These are phyloP conservation scores for Ophiocordyceps sinensis DNA, from an alignment of 2,329 filamentous ascomycete species.

Conservation along the genomic window DNA sequence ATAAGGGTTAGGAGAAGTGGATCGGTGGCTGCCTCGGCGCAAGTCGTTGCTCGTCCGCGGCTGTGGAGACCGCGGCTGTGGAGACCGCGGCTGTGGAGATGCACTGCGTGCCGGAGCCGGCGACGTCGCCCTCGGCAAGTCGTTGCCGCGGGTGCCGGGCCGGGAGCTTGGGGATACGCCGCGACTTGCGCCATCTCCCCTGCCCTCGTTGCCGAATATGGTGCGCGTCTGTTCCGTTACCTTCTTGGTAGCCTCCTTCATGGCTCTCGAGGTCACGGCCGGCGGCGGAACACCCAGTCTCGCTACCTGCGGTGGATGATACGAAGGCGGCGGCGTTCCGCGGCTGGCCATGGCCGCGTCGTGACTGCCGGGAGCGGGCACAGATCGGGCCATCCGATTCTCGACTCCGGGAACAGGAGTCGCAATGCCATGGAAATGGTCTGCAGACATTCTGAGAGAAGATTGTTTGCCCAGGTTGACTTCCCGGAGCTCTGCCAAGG, in stretches of 20 bases:
- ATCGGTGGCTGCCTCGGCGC: constrained; percentile 26
- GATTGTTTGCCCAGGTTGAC: constrained; percentile 64
- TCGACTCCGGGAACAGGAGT: constrained; percentile 54
- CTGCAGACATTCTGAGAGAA: constrained; percentile 76
- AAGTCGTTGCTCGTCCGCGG: constrained; percentile 37
- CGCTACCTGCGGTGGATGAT: constrained; percentile 53
- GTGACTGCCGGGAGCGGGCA: constrained; percentile 42
- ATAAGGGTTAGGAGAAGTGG: constrained; percentile 53
- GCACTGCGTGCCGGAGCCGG: constrained; percentile 51
- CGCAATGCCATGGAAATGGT: constrained; percentile 84
- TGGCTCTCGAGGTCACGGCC: constrained; percentile 82
- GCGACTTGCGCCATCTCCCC: constrained; percentile 11
- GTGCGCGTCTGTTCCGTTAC: constrained; percentile 71
- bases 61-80: too few species aligned
- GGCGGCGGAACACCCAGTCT: constrained; percentile 79
- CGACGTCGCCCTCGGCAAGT: constrained; percentile 47
- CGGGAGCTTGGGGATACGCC: constrained; percentile 31
- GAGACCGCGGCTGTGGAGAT: constrained; percentile 49
- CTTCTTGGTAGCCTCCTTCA: constrained; percentile 89
- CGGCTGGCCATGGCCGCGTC: constrained; percentile 42
- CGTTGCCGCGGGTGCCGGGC: constrained; percentile 42
- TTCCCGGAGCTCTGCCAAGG: constrained; percentile 82
- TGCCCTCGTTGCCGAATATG: constrained; percentile 46
- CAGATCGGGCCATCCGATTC: constrained; percentile 25
- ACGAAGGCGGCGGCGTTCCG: constrained; percentile 75